Evolutionary conservation across 2,329 filamentous ascomycete species (phyloP), one percentile per base, ranked within the genome.

Genomic region (Cladosporium sp.): DNA sequence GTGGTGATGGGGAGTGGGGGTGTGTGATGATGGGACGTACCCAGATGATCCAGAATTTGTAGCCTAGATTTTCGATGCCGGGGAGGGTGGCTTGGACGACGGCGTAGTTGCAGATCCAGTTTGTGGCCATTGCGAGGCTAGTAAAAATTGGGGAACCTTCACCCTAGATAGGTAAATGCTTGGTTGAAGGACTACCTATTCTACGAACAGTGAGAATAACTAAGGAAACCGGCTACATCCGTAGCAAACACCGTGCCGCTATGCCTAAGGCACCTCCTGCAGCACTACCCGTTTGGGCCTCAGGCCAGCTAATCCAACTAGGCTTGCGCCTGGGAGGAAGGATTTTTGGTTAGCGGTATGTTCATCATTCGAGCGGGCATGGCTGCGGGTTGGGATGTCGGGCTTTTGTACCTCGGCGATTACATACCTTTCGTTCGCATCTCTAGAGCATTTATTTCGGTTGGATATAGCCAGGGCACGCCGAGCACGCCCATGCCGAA

Each of bases 41-140:
- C 74, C 84, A 88, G 68, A 86, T 79, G 36, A 86, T 79, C 75
- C 82, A 86, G 62, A 83, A 86, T 63, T 79, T 80, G 79, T 83
- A 86, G 5, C 80, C 77, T 0, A 86, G 75, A 25, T 79, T 82
- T 25, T 79, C 73, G 21, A 77, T 74, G 1, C 69, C 73, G 4
- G 70, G 68, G 7, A 73, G 68, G 32, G 76, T 72, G 43, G 71
- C 70, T 65, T 74, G 70, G 10, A 73, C 71, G 23, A 74, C 70
- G 48, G 70, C 70, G 62, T 72, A 73, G 65, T 73, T 73, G 34
- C 61, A 63, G 56, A 67, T 84, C 84, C 84, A 86, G 76, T 86
- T 86, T 18, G 80, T 81, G 5, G 79, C 79, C 0, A 81, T 82
- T 0, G 79, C n/a, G n/a, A n/a, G n/a, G n/a, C n/a, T n/a, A n/a